A percentile compares a stretch with the other conserved stretches of the same genome.
Conservation (phyloP, 2,329 filamentous ascomycete genomes). For the Ophiostoma triangulosporum region DNA sequence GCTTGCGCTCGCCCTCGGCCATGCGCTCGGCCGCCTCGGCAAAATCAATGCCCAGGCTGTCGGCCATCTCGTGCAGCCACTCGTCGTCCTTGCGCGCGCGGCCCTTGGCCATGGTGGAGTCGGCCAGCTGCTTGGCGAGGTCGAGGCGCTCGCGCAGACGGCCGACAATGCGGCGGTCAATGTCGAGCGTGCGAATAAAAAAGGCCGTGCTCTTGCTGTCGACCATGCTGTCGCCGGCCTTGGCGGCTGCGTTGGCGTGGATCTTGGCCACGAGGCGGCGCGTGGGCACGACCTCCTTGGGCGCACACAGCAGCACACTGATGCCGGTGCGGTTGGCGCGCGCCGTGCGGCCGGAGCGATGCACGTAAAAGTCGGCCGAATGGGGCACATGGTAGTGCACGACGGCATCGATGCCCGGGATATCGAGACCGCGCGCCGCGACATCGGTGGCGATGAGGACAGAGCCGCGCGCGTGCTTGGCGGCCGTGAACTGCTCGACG, state of each 20-base stretch:
- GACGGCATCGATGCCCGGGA: slow-evolving; percentile 76
- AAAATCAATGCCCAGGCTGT: slow-evolving; percentile 88
- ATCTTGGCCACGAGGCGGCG: slow-evolving; percentile 77
- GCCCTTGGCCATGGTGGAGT: slow-evolving; percentile 72
- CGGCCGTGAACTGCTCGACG: slow-evolving; percentile 71
- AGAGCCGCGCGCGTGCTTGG: slow-evolving; percentile 37
- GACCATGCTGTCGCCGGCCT: slow-evolving; percentile 30
- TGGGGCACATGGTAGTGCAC: slow-evolving; percentile 93
- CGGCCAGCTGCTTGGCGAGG: slow-evolving; percentile 77
- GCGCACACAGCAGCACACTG: slow-evolving; percentile 78
- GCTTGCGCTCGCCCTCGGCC: slow-evolving; percentile 24
- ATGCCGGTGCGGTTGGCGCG: slow-evolving; percentile 65
- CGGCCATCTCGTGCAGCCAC: slow-evolving; percentile 71
- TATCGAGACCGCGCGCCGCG: slow-evolving; percentile 85
- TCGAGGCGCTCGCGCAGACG: slow-evolving; percentile 64
- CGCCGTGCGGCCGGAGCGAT: slow-evolving; percentile 87
- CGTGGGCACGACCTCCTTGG: slow-evolving; percentile 80
- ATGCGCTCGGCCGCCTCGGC: slow-evolving; percentile 45
- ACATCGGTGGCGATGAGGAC: slow-evolving; percentile 90
- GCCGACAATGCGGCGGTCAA: slow-evolving; percentile 66
- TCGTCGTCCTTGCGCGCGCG: slow-evolving; percentile 73
- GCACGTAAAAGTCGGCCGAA: slow-evolving; percentile 84
- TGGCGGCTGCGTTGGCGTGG: slow-evolving; percentile 42
- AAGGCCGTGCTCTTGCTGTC: slow-evolving; percentile 18
- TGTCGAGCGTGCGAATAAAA: slow-evolving; percentile 66